These are phyloP conservation scores for Clavispora phyllophila DNA, from an alignment of 805 yeast genomes.

Conservation along the genomic window DNA sequence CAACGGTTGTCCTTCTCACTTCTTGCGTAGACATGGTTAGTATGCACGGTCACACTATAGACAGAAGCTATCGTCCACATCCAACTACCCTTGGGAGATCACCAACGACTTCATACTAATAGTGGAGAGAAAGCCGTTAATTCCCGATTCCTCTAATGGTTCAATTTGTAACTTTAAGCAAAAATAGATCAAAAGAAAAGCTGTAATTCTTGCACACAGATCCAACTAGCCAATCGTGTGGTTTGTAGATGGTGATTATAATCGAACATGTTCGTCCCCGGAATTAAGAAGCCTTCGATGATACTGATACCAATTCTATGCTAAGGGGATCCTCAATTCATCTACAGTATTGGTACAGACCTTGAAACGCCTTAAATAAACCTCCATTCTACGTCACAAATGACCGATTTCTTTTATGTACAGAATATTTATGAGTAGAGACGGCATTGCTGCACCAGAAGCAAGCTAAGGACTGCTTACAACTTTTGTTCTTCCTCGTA, in stretches of 20 bases:
- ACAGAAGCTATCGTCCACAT: too few species aligned
- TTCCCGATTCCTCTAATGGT: too few species aligned
- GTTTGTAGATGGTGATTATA: background rate
- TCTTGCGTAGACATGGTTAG: too few species aligned
- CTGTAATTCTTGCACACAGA: background rate
- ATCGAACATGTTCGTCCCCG: background rate
- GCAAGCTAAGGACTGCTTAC: constrained; percentile 13
- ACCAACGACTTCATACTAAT: too few species aligned
- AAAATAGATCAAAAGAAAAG: too few species aligned
- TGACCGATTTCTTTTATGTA: constrained; percentile 7
- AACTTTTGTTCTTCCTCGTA: constrained; percentile 52
- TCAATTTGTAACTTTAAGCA: too few species aligned
- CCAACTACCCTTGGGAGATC: too few species aligned
- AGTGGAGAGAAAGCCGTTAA: too few species aligned
- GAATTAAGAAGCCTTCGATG: background rate
- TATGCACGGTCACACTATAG: too few species aligned
- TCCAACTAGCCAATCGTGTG: background rate
- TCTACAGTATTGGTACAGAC: background rate
- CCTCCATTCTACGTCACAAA: constrained; percentile 1
- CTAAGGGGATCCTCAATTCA: background rate
- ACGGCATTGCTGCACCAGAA: background rate
- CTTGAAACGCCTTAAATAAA: background rate
- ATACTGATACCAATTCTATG: background rate
- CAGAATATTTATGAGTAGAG: constrained; percentile 5
- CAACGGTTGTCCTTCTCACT: too few species aligned